Conservation (phyloP, 331 rosid genomes). For the Quercus tomentella region DNA sequence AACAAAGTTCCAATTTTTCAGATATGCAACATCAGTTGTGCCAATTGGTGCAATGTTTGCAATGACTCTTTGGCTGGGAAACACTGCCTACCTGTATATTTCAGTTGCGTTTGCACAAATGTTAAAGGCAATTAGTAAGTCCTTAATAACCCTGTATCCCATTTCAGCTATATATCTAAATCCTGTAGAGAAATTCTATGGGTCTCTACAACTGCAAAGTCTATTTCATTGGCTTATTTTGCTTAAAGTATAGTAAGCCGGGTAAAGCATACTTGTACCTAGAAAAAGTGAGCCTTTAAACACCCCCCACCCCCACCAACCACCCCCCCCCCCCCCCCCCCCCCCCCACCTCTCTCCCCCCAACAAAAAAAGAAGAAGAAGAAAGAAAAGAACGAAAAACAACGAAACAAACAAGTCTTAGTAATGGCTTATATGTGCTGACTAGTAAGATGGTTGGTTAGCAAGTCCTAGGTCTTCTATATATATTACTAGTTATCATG, state of each 20-base stretch:
- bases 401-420: background rate
- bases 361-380: too few relatives aligned
- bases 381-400: too few relatives aligned
- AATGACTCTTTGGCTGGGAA: slow-evolving; percentile 99
- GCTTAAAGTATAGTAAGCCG: too few relatives aligned
- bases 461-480: slow-evolving; percentile 10
- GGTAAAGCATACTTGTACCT: too few relatives aligned
- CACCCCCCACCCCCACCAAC: too few relatives aligned
- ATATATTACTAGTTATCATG: slow-evolving; percentile 5
- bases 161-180: slow-evolving; percentile 14
- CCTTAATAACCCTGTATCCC: slow-evolving; percentile 14
- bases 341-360: too few relatives aligned
- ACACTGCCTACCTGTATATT: slow-evolving; percentile 95
- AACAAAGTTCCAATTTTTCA: slow-evolving; percentile 41
- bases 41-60: slow-evolving; percentile 99
- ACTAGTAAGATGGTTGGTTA: slow-evolving; percentile 9
- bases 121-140: slow-evolving; percentile 99
- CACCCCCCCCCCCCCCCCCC: too few relatives aligned
- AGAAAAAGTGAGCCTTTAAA: too few relatives aligned
- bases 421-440: background rate
- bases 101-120: slow-evolving; percentile 98
- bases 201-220: slow-evolving; percentile 6
- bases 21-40: slow-evolving; percentile 83
- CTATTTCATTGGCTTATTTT: background rate
- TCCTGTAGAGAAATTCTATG: slow-evolving; percentile 8